Conservation (phyloP, 441 rosid genomes). For the Theobroma grandiflorum region DNA sequence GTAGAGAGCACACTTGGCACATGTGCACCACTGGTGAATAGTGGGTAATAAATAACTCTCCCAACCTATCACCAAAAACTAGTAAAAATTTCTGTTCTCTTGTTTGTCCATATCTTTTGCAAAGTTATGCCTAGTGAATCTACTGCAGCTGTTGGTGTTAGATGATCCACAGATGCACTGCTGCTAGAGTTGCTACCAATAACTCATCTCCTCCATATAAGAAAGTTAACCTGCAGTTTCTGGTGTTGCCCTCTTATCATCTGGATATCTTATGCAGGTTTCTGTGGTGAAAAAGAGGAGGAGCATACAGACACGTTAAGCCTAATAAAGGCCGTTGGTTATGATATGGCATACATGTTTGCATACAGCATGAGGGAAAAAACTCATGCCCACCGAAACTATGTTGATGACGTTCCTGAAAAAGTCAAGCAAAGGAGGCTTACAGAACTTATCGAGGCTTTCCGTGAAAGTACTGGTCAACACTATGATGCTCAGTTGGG, state of each 20-base stretch:
- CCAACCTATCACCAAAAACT: not conserved
- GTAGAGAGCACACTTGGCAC: not conserved
- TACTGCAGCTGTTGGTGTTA: conserved; percentile 11
- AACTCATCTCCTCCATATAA: not conserved
- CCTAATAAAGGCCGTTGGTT: conserved; percentile 70
- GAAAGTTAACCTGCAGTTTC: conserved; percentile 7
- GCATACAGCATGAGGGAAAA: conserved; percentile 98
- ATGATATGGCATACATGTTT: conserved; percentile 96
- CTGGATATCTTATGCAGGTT: conserved; percentile 54
- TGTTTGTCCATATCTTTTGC: conserved; percentile 7
- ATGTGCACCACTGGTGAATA: not conserved
- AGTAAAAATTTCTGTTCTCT: not conserved
- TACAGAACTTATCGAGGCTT: conserved; percentile 74
- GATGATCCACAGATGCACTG: not conserved
- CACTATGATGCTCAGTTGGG: conserved; percentile 79
- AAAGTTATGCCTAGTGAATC: not conserved
- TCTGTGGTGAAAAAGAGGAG: conserved; percentile 95
- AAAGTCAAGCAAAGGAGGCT: conserved; percentile 90
- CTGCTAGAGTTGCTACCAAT: not conserved
- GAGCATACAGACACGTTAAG: conserved; percentile 80
- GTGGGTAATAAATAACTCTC: not conserved
- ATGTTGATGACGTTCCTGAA: conserved; percentile 78
- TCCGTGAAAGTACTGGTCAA: conserved; percentile 81
- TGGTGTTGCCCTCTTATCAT: conserved; percentile 17
- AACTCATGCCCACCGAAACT: conserved; percentile 87